Conservation (phyloP, 768 basidiomycete genomes). For the Amanita thiersii region DNA sequence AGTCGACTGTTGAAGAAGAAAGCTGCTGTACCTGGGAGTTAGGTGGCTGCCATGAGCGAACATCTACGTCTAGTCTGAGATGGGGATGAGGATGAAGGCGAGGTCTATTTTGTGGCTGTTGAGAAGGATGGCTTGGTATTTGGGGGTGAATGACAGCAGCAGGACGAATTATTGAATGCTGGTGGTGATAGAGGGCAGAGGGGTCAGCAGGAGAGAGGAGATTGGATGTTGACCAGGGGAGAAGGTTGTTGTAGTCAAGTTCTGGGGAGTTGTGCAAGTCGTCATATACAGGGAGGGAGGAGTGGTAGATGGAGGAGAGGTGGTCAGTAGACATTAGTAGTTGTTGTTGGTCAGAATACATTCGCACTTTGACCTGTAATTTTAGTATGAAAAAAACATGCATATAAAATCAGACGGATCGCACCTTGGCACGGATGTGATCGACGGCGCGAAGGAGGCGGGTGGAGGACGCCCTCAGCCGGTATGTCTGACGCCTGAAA, state of each 20-base stretch:
- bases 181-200: background rate
- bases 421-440: conserved; percentile 19
- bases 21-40: conserved; percentile 10
- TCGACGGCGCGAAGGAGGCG: conserved; percentile 14
- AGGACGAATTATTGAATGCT: conserved; percentile 10
- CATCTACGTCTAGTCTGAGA: conserved; percentile 8
- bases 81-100: conserved; percentile 14
- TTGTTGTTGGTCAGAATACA: conserved; percentile 7
- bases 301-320: conserved; percentile 29
- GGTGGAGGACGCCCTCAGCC: background rate
- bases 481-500: background rate
- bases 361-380: background rate
- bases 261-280: conserved; percentile 32
- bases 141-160: conserved; percentile 18
- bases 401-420: conserved; percentile 10
- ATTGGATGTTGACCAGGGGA: conserved; percentile 10
- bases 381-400: conserved; percentile 6
- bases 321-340: conserved; percentile 19
- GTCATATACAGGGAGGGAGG: conserved; percentile 29
- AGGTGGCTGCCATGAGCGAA: conserved; percentile 7
- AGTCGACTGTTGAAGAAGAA: background rate
- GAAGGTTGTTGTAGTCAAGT: conserved; percentile 12
- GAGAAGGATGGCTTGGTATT: conserved; percentile 15
- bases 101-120: conserved; percentile 12
- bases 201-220: background rate